A percentile compares a stretch with the other conserved stretches of the same genome.
Conservation (phyloP, 179 eudicot genomes). For the Carnegiea gigantea region DNA sequence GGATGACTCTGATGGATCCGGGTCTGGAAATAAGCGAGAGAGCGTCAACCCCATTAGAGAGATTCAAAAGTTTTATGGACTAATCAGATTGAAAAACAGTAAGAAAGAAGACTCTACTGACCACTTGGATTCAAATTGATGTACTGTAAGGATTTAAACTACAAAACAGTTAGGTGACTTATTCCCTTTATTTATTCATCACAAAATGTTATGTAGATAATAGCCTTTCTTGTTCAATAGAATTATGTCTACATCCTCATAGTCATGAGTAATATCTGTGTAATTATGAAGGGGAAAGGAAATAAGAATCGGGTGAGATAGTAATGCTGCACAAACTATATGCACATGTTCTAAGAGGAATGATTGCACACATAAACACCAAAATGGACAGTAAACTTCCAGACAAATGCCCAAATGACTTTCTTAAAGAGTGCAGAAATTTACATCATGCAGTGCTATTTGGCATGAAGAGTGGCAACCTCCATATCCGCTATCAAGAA, state of each 20-base stretch:
- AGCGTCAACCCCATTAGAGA: conserved; percentile 42
- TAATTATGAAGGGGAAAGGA: too few species aligned
- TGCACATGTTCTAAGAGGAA: conserved; percentile 1
- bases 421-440: background rate
- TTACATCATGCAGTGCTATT: conserved; percentile 48
- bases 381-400: background rate
- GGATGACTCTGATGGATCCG: conserved; percentile 35
- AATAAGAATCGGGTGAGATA: background rate
- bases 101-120: conserved; percentile 30
- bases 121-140: background rate
- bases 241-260: too few species aligned
- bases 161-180: background rate
- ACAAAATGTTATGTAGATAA: background rate
- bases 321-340: background rate
- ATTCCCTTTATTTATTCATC: background rate
- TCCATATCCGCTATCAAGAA: conserved; percentile 89
- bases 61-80: conserved; percentile 54
- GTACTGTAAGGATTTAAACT: too few species aligned
- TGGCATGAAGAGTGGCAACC: conserved; percentile 56
- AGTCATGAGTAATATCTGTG: too few species aligned
- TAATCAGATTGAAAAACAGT: conserved; percentile 43
- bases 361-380: background rate
- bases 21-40: conserved; percentile 25
- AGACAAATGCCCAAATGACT: background rate
- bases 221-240: too few species aligned